These are phyloP conservation scores for Penicillium brasilianum DNA, from an alignment of 2,329 filamentous ascomycete species.

Conservation along the genomic window DNA sequence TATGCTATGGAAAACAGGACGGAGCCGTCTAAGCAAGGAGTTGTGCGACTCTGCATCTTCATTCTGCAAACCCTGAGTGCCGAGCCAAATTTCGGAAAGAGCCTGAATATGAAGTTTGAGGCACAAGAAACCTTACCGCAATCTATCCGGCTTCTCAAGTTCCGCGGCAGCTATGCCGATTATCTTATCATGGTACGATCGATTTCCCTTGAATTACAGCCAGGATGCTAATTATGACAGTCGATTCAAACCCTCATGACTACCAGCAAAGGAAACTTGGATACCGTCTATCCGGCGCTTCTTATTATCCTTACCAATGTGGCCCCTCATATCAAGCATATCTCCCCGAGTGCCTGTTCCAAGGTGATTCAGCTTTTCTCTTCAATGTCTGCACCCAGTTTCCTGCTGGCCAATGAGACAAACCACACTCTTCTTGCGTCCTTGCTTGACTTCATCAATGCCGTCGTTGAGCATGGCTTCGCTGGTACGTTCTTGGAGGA, in stretches of 20 bases:
- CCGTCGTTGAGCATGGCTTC: constrained; percentile 88
- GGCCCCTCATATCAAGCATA: constrained; percentile 77
- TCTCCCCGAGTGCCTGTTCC: constrained; percentile 75
- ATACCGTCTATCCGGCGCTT: constrained; percentile 89
- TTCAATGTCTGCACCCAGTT: constrained; percentile 92
- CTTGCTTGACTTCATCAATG: constrained; percentile 85
- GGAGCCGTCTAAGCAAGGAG: constrained; percentile 84
- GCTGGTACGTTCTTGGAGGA: constrained; percentile 60
- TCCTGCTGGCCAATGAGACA: constrained; percentile 87
- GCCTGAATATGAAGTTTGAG: constrained; percentile 86
- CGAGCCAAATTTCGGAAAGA: constrained; percentile 86
- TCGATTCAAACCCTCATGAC: constrained; percentile 93
- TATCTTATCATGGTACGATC: constrained; percentile 79
- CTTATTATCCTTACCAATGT: constrained; percentile 94
- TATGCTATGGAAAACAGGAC: constrained; percentile 89
- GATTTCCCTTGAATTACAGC: background rate
- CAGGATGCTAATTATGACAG: constrained; percentile 51
- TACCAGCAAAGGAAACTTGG: constrained; percentile 84
- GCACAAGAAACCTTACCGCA: constrained; percentile 84
- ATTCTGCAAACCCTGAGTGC: constrained; percentile 93
- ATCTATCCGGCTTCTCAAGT: constrained; percentile 80
- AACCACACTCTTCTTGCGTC: constrained; percentile 84
- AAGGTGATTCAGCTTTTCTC: constrained; percentile 87
- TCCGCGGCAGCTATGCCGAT: constrained; percentile 89
- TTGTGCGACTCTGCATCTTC: constrained; percentile 97